These are phyloP conservation scores for Capillidium heterosporum DNA, from an alignment of 371 early-diverging fungal species.

Conservation along the genomic window DNA sequence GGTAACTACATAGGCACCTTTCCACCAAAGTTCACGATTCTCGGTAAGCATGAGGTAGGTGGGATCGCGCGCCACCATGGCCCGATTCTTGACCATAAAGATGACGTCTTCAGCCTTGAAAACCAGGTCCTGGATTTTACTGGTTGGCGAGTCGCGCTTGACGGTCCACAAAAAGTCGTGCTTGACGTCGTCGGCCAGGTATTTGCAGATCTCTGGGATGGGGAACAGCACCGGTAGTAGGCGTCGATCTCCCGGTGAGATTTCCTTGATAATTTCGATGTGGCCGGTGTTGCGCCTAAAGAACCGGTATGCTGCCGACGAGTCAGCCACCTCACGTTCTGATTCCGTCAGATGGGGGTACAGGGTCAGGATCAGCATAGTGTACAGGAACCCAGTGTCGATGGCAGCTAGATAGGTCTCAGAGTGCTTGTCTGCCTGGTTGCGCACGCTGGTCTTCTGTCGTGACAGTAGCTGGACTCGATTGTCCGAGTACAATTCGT, in stretches of 20 bases:
- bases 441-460: conserved; percentile 9
- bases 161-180: conserved; percentile 26
- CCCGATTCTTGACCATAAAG: conserved; percentile 30
- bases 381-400: conserved; percentile 20
- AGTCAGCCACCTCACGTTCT: conserved; percentile 11
- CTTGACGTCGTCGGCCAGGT: conserved; percentile 24
- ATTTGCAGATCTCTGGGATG: conserved; percentile 30
- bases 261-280: conserved; percentile 29
- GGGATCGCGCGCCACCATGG: conserved; percentile 20
- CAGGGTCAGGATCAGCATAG: conserved; percentile 21
- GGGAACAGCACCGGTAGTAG: conserved; percentile 25
- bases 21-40: conserved; percentile 27
- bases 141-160: conserved; percentile 25
- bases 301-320: conserved; percentile 17
- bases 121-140: conserved; percentile 32
- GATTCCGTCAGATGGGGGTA: conserved; percentile 14
- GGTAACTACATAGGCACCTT: conserved; percentile 20
- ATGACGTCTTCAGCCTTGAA: conserved; percentile 26
- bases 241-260: conserved; percentile 18
- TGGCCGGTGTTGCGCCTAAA: conserved; percentile 28
- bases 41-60: conserved; percentile 17
- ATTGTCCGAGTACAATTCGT: conserved; percentile 10
- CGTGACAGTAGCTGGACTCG: conserved; percentile 4
- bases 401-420: conserved; percentile 14
- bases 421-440: conserved; percentile 11